phyloP scores from a whole-genome alignment of 1,284 basidiomycete genomes.

The Vanrija sp. region DNA sequence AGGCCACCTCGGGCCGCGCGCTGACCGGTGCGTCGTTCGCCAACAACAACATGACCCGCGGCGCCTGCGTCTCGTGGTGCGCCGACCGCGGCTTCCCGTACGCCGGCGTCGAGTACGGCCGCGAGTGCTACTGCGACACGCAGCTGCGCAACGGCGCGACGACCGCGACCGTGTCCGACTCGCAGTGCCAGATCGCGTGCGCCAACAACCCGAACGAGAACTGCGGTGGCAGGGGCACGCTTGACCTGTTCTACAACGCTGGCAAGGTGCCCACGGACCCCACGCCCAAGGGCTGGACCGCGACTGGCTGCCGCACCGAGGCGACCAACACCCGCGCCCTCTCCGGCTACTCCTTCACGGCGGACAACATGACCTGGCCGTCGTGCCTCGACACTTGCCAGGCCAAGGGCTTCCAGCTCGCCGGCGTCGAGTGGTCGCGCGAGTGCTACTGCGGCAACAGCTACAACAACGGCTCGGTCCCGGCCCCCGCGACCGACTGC shows the following conservation, averaged over 20 bases:
- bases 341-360: slow-evolving; percentile 14
- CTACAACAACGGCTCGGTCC: slow-evolving; percentile 17
- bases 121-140: slow-evolving; percentile 37
- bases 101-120: slow-evolving; percentile 35
- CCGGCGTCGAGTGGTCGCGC: slow-evolving; percentile 42
- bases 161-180: slow-evolving; percentile 21
- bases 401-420: slow-evolving; percentile 37
- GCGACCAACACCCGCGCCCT: slow-evolving; percentile 6
- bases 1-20: slow-evolving; percentile 24
- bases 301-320: slow-evolving; percentile 36
- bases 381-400: slow-evolving; percentile 37
- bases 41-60: slow-evolving; percentile 26
- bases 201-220: slow-evolving; percentile 28
- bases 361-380: slow-evolving; percentile 32
- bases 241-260: slow-evolving; percentile 55
- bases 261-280: slow-evolving; percentile 16
- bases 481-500: slow-evolving; percentile 28
- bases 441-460: slow-evolving; percentile 43
- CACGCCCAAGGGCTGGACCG: slow-evolving; percentile 35
- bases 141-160: slow-evolving; percentile 30
- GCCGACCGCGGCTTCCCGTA: slow-evolving; percentile 23
- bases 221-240: slow-evolving; percentile 36
- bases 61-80: slow-evolving; percentile 25
- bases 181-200: slow-evolving; percentile 31
- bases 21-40: slow-evolving; percentile 20